Evolutionary conservation across 2,329 filamentous ascomycete species (phyloP).

Genomic region (Penicillium corylophilum): DNA sequence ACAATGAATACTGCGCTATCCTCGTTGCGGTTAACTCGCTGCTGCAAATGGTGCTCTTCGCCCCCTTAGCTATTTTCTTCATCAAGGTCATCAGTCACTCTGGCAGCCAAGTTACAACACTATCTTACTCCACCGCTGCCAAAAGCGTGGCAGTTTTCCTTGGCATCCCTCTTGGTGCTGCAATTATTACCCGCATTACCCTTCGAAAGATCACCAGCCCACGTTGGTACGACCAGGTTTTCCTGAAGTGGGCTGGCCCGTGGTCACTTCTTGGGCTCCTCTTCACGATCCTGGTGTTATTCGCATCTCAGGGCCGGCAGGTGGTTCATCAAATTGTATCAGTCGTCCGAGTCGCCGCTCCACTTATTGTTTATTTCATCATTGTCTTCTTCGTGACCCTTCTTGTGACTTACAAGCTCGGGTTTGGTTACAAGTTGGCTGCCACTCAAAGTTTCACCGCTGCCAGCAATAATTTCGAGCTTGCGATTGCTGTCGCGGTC

Average conservation of each 20-base stretch:
- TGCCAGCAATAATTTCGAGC: slow-evolving; percentile 89
- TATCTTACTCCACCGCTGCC: slow-evolving; percentile 68
- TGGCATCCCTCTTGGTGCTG: slow-evolving; percentile 77
- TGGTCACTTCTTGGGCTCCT: slow-evolving; percentile 79
- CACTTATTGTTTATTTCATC: slow-evolving; percentile 77
- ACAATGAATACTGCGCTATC: slow-evolving; percentile 78
- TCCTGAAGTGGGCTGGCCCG: slow-evolving; percentile 68
- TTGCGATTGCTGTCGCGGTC: slow-evolving; percentile 85
- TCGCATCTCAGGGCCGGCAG: slow-evolving; percentile 73
- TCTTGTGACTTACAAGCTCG: slow-evolving; percentile 58
- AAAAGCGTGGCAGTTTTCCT: slow-evolving; percentile 81
- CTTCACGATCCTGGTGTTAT: slow-evolving; percentile 83
- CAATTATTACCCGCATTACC: slow-evolving; percentile 69
- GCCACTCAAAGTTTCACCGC: slow-evolving; percentile 84
- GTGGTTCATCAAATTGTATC: slow-evolving; percentile 82
- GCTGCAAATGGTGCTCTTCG: slow-evolving; percentile 71
- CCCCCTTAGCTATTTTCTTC: slow-evolving; percentile 67
- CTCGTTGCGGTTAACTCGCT: slow-evolving; percentile 74
- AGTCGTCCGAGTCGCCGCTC: slow-evolving; percentile 76
- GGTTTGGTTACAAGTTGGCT: slow-evolving; percentile 69
- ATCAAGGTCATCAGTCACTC: slow-evolving; percentile 65
- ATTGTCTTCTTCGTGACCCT: slow-evolving; percentile 72
- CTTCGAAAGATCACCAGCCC: slow-evolving; percentile 57
- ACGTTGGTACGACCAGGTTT: slow-evolving; percentile 65
- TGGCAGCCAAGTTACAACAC: slow-evolving; percentile 29